Evolutionary conservation across 495 filamentous ascomycete species (phyloP).

Genomic region (Hypoxylon fragiforme): DNA sequence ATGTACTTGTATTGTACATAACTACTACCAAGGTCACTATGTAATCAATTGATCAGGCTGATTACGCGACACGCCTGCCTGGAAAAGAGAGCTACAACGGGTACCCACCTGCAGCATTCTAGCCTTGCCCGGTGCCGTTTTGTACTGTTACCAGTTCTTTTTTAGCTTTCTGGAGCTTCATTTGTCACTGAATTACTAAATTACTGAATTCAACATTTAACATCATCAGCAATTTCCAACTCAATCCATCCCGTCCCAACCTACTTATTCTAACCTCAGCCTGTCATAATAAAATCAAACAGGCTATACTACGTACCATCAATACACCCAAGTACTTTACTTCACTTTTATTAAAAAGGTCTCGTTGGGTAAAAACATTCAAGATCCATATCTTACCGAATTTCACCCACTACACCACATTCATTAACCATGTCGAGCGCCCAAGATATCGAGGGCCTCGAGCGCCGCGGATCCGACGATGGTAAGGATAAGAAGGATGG

Average conservation of each 20-base stretch:
- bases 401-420: constrained; percentile 1
- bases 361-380: too few relatives aligned
- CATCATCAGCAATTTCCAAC: constrained; percentile 21
- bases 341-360: too few relatives aligned
- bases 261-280: background rate
- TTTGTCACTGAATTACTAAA: too few relatives aligned
- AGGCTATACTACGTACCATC: too few relatives aligned
- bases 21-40: too few relatives aligned
- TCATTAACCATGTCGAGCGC: constrained; percentile 71
- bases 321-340: too few relatives aligned
- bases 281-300: background rate
- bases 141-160: constrained; percentile 12
- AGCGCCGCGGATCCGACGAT: constrained; percentile 73
- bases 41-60: background rate
- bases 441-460: constrained; percentile 72
- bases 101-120: constrained; percentile 27
- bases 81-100: background rate
- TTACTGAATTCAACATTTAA: too few relatives aligned
- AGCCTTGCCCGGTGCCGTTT: constrained; percentile 10
- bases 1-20: too few relatives aligned
- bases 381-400: background rate
- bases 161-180: too few relatives aligned
- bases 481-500: constrained; percentile 71
- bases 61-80: constrained; percentile 18
- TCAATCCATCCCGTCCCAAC: background rate